Evolutionary conservation across 2,329 filamentous ascomycete genomes (phyloP), one percentile per base, ranked within the genome.

Genomic region (Botrytis porri): DNA sequence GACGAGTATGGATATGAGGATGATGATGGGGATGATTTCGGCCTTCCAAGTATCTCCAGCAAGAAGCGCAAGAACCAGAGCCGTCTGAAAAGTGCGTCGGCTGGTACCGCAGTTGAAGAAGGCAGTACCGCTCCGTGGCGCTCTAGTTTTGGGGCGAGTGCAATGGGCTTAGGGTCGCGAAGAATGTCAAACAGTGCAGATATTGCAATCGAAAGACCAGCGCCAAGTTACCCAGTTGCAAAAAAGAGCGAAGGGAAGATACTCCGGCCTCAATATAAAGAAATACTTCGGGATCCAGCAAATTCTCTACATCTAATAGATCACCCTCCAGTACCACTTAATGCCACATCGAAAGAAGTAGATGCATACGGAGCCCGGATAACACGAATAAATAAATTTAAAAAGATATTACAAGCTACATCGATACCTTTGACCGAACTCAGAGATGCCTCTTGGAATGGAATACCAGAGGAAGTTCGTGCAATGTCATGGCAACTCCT

Each of bases 401-500:
- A 99, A 83, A 92, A 92, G 78, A 93, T 99, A 70, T 86, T 99
- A 10, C 96, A 99, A 83, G 90, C 95, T 35, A 97, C 93, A 59
- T 94, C 93, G 1, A 96, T 99, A 78, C 91, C 94, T 2, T 84
- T 98, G 3, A 85, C 92, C 29, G 95, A 98, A 70, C 86, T 99
- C 37, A 89, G 96, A 75, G 87, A 94, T 73, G 86, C 94, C 45
- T 94, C 96, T 43, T 99, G 97, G 96, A 96, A 95, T 70, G 96
- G 96, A 20, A 88, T 98, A 51, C 97, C 96, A 0, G 92, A 94
- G 78, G 97, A 99, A 84, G 94, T 99, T 29, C 93, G 97, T 72
- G 94, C 96, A 69, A 98, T 99, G 92, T 96, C 95, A n/a, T 99
- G 96, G 96, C 95, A 98, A 82, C 86, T 99, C 37, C 86, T 99